Evolutionary conservation across 2,329 filamentous ascomycete genomes (phyloP).

Genomic region (Exophiala lecanii-corni): DNA sequence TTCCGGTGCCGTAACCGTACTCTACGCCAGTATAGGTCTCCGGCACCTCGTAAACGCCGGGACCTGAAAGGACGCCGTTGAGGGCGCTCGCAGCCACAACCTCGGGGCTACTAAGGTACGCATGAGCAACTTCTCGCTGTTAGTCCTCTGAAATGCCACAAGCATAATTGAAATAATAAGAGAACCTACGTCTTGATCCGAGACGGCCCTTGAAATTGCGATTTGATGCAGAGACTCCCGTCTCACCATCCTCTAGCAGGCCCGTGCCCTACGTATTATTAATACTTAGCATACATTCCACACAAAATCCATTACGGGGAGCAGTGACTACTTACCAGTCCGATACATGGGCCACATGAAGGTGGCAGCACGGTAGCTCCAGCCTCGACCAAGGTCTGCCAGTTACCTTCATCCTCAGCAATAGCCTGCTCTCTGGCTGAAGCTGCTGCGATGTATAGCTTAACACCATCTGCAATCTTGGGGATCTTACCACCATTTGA

Average conservation of each 20-base stretch:
- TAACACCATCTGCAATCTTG: constrained; percentile 69
- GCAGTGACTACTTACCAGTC: constrained; percentile 6
- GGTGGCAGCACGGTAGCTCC: constrained; percentile 5
- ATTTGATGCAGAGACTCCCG: constrained; percentile 5
- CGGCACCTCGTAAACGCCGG: constrained; percentile 3
- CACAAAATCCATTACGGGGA: constrained; percentile 1
- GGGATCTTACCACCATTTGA: constrained; percentile 57
- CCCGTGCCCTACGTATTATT: constrained; percentile 2
- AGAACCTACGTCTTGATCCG: constrained; percentile 6
- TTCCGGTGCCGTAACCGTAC: constrained; percentile 6
- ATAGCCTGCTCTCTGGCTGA: constrained; percentile 70
- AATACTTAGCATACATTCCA: constrained; percentile 2
- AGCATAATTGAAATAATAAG: constrained; percentile 2
- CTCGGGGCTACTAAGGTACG: constrained; percentile 6
- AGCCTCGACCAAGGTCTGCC: constrained; percentile 6
- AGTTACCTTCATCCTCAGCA: constrained; percentile 30
- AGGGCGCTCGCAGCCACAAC: constrained; percentile 5
- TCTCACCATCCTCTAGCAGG: constrained; percentile 4
- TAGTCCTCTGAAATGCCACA: constrained; percentile 1
- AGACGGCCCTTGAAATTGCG: constrained; percentile 6
- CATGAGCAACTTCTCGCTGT: constrained; percentile 5
- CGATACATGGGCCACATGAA: constrained; percentile 6
- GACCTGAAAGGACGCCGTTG: constrained; percentile 6
- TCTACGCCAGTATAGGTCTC: constrained; percentile 2
- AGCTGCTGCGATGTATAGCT: constrained; percentile 86